Conservation (phyloP, 805 yeast species). For the Cyberlindnera maclurae region DNA sequence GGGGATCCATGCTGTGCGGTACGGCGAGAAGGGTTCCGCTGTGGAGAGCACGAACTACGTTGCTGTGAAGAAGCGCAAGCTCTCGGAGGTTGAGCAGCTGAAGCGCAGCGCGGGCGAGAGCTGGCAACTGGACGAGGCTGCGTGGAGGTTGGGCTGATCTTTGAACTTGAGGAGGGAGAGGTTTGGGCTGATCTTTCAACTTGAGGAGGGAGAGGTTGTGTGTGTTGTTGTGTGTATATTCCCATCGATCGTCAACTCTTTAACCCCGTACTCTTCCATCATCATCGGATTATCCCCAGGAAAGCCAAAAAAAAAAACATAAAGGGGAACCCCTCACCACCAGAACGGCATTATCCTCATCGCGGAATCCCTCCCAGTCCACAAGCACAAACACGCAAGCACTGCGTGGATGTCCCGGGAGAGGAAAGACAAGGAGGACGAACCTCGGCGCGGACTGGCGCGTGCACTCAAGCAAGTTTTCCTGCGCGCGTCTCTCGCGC, state of each 20-base stretch:
- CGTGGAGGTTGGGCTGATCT: conserved; percentile 9
- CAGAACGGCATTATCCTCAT: no score
- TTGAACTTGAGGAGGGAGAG: no score
- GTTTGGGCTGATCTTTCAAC: no score
- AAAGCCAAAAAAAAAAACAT: no score
- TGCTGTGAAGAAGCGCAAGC: conserved; percentile 18
- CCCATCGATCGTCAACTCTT: no score
- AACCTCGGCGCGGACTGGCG: conserved; percentile 1
- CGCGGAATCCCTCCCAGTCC: no score
- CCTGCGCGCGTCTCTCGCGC: conserved; percentile 31
- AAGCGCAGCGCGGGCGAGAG: conserved; percentile 4
- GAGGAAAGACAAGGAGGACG: neutral
- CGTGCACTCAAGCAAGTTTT: conserved; percentile 27
- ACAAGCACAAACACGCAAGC: neutral
- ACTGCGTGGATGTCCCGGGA: no score
- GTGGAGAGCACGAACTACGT: conserved; percentile 15
- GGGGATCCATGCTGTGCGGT: conserved; percentile 41
- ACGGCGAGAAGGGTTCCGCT: conserved; percentile 25
- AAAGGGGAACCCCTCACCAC: conserved; percentile 10
- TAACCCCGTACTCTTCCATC: no score
- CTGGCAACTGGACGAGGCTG: conserved; percentile 19
- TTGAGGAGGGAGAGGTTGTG: no score
- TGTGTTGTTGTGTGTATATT: no score
- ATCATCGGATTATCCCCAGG: no score
- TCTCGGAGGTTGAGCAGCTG: conserved; percentile 15